A percentile compares a stretch with the other conserved stretches of the same genome.
These are phyloP conservation scores for Rhodomyrtus tomentosa DNA, from an alignment of 345 rosid genomes.

Conservation along the genomic window DNA sequence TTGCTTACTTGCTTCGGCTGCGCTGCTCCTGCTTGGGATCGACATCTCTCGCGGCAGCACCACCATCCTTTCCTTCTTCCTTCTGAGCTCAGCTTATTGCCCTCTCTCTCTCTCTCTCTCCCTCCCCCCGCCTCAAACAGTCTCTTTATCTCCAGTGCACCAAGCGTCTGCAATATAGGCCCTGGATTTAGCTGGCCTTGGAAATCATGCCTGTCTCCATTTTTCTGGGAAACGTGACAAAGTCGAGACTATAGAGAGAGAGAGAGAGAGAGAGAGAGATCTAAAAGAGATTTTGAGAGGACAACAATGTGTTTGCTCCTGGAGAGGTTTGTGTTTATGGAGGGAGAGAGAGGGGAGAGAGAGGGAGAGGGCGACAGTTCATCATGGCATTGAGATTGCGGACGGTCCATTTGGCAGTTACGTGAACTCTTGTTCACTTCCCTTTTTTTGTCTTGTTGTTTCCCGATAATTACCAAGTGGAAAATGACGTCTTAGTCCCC, in stretches of 20 bases:
- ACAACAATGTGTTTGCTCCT: neutral
- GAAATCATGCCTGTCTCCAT: neutral
- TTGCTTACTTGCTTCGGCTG: neutral
- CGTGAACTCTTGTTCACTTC: no score
- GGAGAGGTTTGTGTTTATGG: no score
- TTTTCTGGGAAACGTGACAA: neutral
- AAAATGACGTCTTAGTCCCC: no score
- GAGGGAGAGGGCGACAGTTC: neutral
- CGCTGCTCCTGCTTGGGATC: neutral
- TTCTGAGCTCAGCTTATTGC: neutral
- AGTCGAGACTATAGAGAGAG: neutral
- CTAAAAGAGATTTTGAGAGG: neutral
- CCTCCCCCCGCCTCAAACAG: no score
- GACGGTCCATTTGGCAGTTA: neutral
- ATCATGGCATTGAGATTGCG: neutral
- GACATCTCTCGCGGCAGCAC: neutral
- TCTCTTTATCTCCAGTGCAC: no score
- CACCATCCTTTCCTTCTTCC: neutral
- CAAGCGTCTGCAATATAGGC: no score
- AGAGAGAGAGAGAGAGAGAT: neutral
- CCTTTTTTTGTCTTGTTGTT: neutral
- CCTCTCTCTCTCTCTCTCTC: neutral
- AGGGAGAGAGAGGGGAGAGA: neutral
- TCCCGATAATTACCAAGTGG: no score
- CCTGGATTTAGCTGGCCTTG: neutral